phyloP scores from a whole-genome alignment of 208 protist species.

The Porcisia hertigi region DNA sequence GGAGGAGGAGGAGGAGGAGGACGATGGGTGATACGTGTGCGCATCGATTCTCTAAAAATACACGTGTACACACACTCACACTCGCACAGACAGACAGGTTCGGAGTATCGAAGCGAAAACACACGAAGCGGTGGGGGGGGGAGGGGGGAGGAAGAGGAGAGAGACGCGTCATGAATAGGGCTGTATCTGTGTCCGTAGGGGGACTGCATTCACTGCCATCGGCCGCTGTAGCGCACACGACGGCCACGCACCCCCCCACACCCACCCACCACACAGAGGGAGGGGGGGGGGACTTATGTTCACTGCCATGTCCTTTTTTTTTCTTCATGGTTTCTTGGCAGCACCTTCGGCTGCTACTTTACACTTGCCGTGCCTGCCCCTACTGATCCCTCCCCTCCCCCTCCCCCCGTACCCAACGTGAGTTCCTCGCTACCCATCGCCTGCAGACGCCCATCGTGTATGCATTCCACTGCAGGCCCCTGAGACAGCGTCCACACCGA shows the following conservation, averaged over 20 bases:
- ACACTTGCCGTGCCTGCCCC: neutral
- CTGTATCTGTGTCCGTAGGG: neutral
- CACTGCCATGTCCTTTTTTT: neutral
- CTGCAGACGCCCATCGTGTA: neutral
- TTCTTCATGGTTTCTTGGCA: neutral
- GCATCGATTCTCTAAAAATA: too few relatives aligned
- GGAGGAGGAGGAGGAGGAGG: neutral
- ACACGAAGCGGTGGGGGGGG: conserved; percentile 2
- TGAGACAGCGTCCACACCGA: conserved; percentile 22
- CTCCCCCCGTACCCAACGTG: neutral
- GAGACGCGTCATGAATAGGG: neutral
- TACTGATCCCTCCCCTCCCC: neutral
- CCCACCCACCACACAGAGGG: neutral
- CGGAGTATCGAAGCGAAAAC: neutral
- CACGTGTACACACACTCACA: conserved; percentile 10
- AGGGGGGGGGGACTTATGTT: neutral
- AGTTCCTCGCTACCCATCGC: conserved; percentile 7
- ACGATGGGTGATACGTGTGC: too few relatives aligned
- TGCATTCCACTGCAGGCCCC: conserved; percentile 8
- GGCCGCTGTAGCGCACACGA: neutral
- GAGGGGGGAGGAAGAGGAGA: neutral
- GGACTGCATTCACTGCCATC: too few relatives aligned
- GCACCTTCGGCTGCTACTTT: neutral
- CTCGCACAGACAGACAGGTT: neutral
- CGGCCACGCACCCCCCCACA: neutral